Conservation (phyloP, 179 eudicot species). For the Dionaea muscipula region DNA sequence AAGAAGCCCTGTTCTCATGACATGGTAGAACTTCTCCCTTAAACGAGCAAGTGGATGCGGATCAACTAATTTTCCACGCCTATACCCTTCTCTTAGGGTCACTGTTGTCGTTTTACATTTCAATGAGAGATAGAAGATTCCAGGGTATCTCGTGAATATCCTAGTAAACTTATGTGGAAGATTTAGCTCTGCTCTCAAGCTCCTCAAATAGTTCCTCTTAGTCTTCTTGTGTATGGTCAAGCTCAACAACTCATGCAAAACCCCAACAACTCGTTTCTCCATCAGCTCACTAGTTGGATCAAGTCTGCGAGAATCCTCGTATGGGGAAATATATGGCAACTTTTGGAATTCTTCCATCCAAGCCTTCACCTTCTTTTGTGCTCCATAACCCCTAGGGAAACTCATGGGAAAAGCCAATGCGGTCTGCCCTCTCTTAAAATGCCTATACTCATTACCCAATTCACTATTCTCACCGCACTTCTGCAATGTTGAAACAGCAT, state of each 20-base stretch:
- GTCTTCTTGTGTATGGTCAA: conserved; percentile 84
- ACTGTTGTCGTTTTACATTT: conserved; percentile 92
- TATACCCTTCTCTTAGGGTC: conserved; percentile 67
- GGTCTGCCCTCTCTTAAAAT: conserved; percentile 50
- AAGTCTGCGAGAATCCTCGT: conserved; percentile 54
- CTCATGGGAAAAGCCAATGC: conserved; percentile 56
- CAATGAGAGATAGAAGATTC: conserved; percentile 78
- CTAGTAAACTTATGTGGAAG: conserved; percentile 86
- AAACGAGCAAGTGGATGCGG: conserved; percentile 15
- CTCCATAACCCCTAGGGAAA: conserved; percentile 83
- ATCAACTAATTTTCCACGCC: conserved; percentile 41
- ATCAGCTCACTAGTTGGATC: conserved; percentile 75
- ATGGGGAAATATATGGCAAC: conserved; percentile 76
- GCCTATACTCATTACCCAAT: conserved; percentile 28
- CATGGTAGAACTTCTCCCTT: conserved; percentile 11
- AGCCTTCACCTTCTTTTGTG: conserved; percentile 62
- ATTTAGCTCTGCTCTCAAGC: conserved; percentile 68
- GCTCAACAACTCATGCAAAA: conserved; percentile 74
- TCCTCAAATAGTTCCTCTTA: conserved; percentile 76
- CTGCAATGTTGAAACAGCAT: conserved; percentile 54
- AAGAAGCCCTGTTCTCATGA: conserved; percentile 11
- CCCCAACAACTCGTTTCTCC: conserved; percentile 92
- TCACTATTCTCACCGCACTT: conserved; percentile 30
- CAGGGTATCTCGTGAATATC: conserved; percentile 79
- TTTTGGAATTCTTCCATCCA: conserved; percentile 99